These are phyloP conservation scores for Aureobasidium pullulans DNA, from an alignment of 2,329 filamentous ascomycete genomes.

Conservation along the genomic window DNA sequence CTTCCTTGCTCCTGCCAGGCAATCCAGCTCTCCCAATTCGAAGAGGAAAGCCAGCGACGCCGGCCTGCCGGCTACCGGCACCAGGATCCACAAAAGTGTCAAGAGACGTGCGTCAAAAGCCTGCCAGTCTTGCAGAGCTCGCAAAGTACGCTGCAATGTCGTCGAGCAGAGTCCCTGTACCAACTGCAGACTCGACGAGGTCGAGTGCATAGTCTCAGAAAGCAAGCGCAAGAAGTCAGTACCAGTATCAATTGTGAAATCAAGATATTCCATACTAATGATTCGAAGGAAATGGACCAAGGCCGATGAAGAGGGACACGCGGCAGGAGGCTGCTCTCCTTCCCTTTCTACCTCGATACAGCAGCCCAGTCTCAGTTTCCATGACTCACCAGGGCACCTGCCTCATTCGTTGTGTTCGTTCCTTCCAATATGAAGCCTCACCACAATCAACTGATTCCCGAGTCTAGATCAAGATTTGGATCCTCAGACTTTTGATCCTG, in stretches of 20 bases:
- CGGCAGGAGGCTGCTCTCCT: background rate
- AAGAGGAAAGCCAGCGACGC: slow-evolving; percentile 54
- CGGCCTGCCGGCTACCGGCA: slow-evolving; percentile 43
- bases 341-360: background rate
- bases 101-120: slow-evolving; percentile 88
- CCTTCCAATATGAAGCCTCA: background rate
- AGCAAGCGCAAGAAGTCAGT: slow-evolving; percentile 81
- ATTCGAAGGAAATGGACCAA: slow-evolving; percentile 29
- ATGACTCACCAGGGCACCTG: slow-evolving; percentile 30
- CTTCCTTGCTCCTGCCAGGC: background rate
- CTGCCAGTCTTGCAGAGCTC: slow-evolving; percentile 77
- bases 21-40: slow-evolving; percentile 27
- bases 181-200: slow-evolving; percentile 75
- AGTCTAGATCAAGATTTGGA: slow-evolving; percentile 8
- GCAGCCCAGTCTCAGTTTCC: slow-evolving; percentile 2
- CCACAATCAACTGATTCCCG: background rate
- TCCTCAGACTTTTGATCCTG: slow-evolving; percentile 3
- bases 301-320: slow-evolving; percentile 12
- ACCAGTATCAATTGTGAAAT: background rate
- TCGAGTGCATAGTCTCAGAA: slow-evolving; percentile 61
- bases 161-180: slow-evolving; percentile 81
- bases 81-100: slow-evolving; percentile 47
- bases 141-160: slow-evolving; percentile 91
- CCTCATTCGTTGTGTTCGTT: slow-evolving; percentile 54
- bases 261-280: background rate